Percentiles rank a stretch among this genome's conserved stretches.
Evolutionary conservation across 2,329 filamentous ascomycete genomes (phyloP).

Genomic region (Macroventuria anomochaeta): DNA sequence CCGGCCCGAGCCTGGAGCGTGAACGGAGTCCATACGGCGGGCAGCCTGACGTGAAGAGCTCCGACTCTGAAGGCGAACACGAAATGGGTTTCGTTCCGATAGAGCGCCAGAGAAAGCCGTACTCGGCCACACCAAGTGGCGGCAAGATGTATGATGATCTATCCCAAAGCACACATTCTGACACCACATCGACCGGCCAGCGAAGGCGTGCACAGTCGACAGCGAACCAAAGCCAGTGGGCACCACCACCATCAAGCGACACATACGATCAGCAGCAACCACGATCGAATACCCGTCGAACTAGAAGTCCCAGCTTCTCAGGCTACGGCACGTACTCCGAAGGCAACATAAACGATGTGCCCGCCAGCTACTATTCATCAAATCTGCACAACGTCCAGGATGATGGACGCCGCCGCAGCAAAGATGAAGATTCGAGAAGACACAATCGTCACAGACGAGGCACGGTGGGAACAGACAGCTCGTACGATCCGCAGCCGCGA

Average conservation of each 20-base stretch:
- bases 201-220: constrained; percentile 43
- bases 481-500: constrained; percentile 38
- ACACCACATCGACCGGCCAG: constrained; percentile 30
- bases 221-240: constrained; percentile 40
- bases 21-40: constrained; percentile 45
- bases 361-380: constrained; percentile 39
- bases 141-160: constrained; percentile 62
- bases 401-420: constrained; percentile 37
- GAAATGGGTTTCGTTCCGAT: constrained; percentile 58
- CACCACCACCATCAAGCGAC: constrained; percentile 30
- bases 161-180: constrained; percentile 33
- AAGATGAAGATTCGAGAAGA: constrained; percentile 39
- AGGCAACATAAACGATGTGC: constrained; percentile 40
- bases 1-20: constrained; percentile 39
- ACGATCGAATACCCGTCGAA: constrained; percentile 39
- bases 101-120: constrained; percentile 71
- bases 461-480: constrained; percentile 33
- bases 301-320: constrained; percentile 45
- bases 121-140: constrained; percentile 63
- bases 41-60: constrained; percentile 31
- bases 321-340: constrained; percentile 45
- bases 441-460: constrained; percentile 36
- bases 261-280: constrained; percentile 28
- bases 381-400: constrained; percentile 44
- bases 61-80: constrained; percentile 45